Conservation (phyloP, 2,329 filamentous ascomycete genomes). For the Mollisia scopiformis region DNA sequence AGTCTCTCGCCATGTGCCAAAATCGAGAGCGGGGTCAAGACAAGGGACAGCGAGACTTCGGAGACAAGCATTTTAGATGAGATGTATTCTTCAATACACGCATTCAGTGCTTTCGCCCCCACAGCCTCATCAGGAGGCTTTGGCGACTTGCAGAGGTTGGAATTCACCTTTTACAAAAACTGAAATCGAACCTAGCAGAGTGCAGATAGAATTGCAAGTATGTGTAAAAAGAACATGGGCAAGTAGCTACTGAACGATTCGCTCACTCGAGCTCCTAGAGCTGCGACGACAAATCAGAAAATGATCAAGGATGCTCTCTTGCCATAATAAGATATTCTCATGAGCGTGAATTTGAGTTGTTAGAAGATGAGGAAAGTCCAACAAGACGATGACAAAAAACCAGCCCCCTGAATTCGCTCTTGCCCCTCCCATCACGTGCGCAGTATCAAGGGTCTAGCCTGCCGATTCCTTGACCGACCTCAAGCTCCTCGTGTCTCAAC, state of each 20-base stretch:
- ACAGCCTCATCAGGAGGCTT: background rate
- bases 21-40: background rate
- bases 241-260: background rate
- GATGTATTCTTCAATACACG: background rate
- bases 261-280: background rate
- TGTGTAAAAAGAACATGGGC: background rate
- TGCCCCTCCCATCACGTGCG: background rate
- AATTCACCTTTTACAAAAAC: background rate
- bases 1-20: too few relatives aligned
- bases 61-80: background rate
- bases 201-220: background rate
- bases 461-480: background rate
- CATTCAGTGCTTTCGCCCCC: background rate
- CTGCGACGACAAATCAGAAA: background rate
- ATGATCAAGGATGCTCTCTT: background rate
- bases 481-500: constrained; percentile 3
- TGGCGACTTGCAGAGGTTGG: background rate
- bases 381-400: background rate
- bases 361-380: background rate
- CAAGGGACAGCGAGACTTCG: background rate
- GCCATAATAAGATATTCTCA: background rate
- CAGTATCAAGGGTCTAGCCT: background rate
- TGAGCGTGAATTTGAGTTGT: background rate
- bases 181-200: background rate
- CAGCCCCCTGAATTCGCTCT: background rate